Base-by-base conservation (phyloP, 306 rosid species). In the Pyrus communis region DNA sequence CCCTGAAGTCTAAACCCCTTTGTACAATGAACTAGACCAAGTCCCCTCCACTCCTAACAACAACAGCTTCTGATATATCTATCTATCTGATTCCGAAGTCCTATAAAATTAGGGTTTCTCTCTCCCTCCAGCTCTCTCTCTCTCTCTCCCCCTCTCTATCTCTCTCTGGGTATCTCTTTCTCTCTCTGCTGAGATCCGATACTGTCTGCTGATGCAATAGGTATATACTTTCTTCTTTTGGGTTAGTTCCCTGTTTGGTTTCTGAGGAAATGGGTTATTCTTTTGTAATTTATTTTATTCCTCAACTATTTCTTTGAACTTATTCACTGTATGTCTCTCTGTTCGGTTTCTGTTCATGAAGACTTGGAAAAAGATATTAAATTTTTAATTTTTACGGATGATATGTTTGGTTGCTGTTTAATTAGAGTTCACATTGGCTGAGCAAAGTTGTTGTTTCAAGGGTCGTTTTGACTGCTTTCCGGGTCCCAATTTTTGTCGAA, bases 31-130 rank as follows among this genome's bases (percentile, higher is more conserved):
- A 64, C 14, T 31, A 18, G 65, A 71, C 52, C 77, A 60, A 74
- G 59, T 60, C 77, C 10, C 25, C 61, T 49, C 38, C n/a, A 11
- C 69, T 25, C 38, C 46, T 17, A 59, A 38, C 28, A 59, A 38
- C 28, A 14, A 27, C 68, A 15, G 31, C 22, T 35, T 19, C 22
- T 35, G 15, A 22, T 60, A 42, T 21, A 7, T 49, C 55, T 5
- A 49, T 49, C 55, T 9, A 73, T 38, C 12, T 13, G 11, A 75
- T 62, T 14, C 54, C 13, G 46, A 21, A 10, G 51, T 61, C 11
- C 38, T 52, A 64, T 31, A 18, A 65, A 66, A 23, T 67, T 79
- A 79, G 83, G 86, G 86, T 83, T 83, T 66, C 38, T 28, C 76
- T 51, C 75, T 79, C 80, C 73, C 83, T 73, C 83, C 81, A 73